Evolutionary conservation across 2,329 filamentous ascomycete genomes (phyloP), one percentile per base, ranked within the genome.

Genomic region (Falciphora oryzae): DNA sequence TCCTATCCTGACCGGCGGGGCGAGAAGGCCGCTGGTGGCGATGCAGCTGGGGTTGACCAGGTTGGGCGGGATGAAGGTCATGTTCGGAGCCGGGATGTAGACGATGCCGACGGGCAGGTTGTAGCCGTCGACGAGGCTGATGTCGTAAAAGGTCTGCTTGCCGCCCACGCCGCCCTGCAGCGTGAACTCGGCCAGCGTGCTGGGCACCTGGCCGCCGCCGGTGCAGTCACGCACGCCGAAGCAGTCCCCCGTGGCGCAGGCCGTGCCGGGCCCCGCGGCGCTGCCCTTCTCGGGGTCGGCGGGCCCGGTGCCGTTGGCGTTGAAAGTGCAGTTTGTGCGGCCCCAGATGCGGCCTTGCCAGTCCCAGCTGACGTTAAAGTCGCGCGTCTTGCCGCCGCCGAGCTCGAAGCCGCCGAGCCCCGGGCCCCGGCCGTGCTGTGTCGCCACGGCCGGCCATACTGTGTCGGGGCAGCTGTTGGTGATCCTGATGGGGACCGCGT

Each of bases 271-370:
- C 50, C 79, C 80, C 69, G 78, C 78, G 28, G 76, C 67, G 16
- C 61, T 58, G 32, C 71, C 71, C 27, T 67, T 67, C n/a, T 64
- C 64, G 53, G 66, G 68, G 44, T 53, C 44, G 57, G 67, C 75
- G 27, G 82, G 76, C n/a, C 75, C 79, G 63, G 81, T 86, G 1
- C 88, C 89, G 61, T 86, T 82, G 22, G 80, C 80, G 69, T 88
- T 86, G 74, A 93, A 92, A 56, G 85, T 90, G 77, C 92, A 96
- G 73, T 95, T 95, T 25, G 91, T 94, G 64, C 92, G 82, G 16
- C 88, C 92, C 92, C 91, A 95, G 32, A 95, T 80, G 64, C 92
- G 85, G 13, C 92, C 92, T 73, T 91, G 88, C 92, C 91, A 96
- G 69, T 92, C 85, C 62, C 83, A 79, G 14, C 87, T 85, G 29